These are phyloP conservation scores for Tricholoma terreum DNA, from an alignment of 768 basidiomycete species.

Conservation along the genomic window DNA sequence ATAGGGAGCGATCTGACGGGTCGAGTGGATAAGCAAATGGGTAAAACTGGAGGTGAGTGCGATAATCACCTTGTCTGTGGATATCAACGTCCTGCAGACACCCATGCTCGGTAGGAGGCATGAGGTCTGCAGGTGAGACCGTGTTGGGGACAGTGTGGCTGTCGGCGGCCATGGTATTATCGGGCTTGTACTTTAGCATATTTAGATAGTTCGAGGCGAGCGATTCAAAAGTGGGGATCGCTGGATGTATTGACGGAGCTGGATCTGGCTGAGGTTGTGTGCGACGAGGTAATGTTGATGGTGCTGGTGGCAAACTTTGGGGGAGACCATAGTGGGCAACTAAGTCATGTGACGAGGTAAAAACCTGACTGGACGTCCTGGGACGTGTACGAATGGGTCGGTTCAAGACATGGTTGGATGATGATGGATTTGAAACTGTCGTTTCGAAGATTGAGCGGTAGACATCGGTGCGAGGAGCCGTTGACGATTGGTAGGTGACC, in stretches of 20 bases:
- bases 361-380: conserved; percentile 65
- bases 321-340: conserved; percentile 81
- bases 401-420: conserved; percentile 60
- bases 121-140: conserved; percentile 21
- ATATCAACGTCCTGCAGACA: conserved; percentile 17
- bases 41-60: conserved; percentile 16
- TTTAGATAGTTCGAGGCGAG: conserved; percentile 63
- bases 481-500: conserved; percentile 38
- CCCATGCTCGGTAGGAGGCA: conserved; percentile 21
- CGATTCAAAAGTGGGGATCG: conserved; percentile 43
- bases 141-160: conserved; percentile 20
- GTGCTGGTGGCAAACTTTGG: conserved; percentile 63
- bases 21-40: conserved; percentile 4
- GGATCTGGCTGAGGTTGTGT: conserved; percentile 38
- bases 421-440: conserved; percentile 48
- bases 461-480: conserved; percentile 40
- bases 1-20: not conserved
- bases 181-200: conserved; percentile 58
- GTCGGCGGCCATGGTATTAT: conserved; percentile 33
- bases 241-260: conserved; percentile 20
- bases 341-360: conserved; percentile 61
- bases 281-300: conserved; percentile 53
- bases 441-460: conserved; percentile 45
- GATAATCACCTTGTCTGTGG: conserved; percentile 13
- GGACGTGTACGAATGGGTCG: conserved; percentile 47